Percentiles rank a stretch among this genome's conserved stretches.
phyloP scores from a whole-genome alignment of 805 yeast species.

The Candida suzukii region DNA sequence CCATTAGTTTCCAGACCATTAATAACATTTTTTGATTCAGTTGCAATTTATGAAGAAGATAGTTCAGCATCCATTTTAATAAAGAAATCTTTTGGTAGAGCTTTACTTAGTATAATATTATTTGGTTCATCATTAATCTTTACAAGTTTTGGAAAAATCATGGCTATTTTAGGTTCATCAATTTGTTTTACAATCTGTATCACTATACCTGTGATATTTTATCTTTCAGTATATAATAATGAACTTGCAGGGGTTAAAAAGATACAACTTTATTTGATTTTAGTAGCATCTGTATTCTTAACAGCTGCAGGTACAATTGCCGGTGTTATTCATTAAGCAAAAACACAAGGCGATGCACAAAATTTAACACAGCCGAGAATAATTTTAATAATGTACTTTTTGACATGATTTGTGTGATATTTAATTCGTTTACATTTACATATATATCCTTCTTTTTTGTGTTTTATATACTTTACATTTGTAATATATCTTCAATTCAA shows the following conservation, averaged over 20 bases:
- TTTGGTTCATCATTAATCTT: conserved; percentile 55
- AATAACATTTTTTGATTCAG: conserved; percentile 55
- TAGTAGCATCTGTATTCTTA: conserved; percentile 36
- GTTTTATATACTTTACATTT: too few species aligned
- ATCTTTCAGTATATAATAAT: conserved; percentile 45
- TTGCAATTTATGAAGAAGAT: background rate
- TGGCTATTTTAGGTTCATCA: conserved; percentile 77
- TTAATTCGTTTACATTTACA: too few species aligned
- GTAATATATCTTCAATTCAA: too few species aligned
- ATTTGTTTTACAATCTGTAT: conserved; percentile 76
- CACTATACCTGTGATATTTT: conserved; percentile 70
- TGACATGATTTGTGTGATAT: too few species aligned
- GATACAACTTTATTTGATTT: conserved; percentile 33
- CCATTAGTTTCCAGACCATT: conserved; percentile 83
- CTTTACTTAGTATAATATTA: conserved; percentile 48
- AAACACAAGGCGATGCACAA: too few species aligned
- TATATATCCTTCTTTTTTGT: too few species aligned
- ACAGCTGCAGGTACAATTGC: conserved; percentile 60
- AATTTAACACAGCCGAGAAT: too few species aligned
- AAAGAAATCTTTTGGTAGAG: conserved; percentile 22
- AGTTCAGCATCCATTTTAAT: background rate
- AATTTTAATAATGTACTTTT: too few species aligned
- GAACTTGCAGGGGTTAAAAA: conserved; percentile 35
- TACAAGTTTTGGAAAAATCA: conserved; percentile 75
- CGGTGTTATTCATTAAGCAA: background rate